phyloP scores from a whole-genome alignment of 495 filamentous ascomycete species.

The Aspergillus conjunctus region DNA sequence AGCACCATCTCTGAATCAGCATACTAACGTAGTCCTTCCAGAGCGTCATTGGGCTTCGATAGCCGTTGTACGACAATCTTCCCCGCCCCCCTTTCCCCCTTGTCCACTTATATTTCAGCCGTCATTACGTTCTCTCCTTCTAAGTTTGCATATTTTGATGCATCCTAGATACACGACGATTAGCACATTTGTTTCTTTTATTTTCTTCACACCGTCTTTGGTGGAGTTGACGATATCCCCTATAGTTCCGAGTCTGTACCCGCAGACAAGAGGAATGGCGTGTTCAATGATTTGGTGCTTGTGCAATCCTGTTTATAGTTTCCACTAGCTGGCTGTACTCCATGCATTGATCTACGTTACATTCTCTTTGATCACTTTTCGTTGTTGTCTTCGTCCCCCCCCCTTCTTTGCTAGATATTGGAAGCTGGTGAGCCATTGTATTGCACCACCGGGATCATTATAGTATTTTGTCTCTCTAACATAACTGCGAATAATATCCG shows the following conservation, averaged over 20 bases:
- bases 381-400: constrained; percentile 23
- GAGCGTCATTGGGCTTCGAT: constrained; percentile 89
- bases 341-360: constrained; percentile 23
- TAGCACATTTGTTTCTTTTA: constrained; percentile 17
- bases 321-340: constrained; percentile 21
- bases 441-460: constrained; percentile 4
- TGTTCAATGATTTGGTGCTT: constrained; percentile 22
- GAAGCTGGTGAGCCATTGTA: not conserved
- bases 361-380: constrained; percentile 27
- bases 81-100: constrained; percentile 15
- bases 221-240: constrained; percentile 35
- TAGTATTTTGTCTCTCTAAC: constrained; percentile 1
- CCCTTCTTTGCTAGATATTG: constrained; percentile 10
- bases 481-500: constrained; percentile 8
- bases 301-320: constrained; percentile 28
- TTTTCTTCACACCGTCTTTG: constrained; percentile 22
- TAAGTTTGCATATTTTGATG: constrained; percentile 5
- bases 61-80: constrained; percentile 26
- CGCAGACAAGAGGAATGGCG: constrained; percentile 24
- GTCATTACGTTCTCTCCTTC: constrained; percentile 15
- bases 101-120: constrained; percentile 18
- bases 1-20: not conserved
- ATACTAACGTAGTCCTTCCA: constrained; percentile 38
- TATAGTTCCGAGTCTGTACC: constrained; percentile 20
- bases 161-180: constrained; percentile 22